These are phyloP conservation scores for Aspergillus calidoustus DNA, from an alignment of 2,329 filamentous ascomycete species.

Conservation along the genomic window DNA sequence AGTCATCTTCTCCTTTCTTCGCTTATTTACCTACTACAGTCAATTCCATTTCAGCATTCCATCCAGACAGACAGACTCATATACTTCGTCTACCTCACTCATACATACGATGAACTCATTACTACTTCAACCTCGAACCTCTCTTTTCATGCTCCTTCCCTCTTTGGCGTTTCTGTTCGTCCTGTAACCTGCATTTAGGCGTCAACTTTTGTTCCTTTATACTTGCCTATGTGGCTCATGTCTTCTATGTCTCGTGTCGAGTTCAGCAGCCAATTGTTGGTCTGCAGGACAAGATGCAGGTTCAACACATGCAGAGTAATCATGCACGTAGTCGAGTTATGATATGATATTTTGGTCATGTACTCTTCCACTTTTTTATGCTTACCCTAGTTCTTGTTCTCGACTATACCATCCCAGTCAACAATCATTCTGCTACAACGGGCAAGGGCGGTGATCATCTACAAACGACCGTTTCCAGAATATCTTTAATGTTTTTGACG, in stretches of 20 bases:
- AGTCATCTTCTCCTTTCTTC: not conserved
- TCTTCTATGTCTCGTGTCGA: not conserved
- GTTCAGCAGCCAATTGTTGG: not conserved
- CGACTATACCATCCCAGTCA: too few relatives aligned
- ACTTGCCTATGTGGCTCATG: not conserved
- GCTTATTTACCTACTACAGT: not conserved
- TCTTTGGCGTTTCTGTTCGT: conserved; percentile 12
- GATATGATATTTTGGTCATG: not conserved
- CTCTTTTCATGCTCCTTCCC: conserved; percentile 9
- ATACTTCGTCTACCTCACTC: not conserved
- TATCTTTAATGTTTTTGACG: too few relatives aligned
- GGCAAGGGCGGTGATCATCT: too few relatives aligned
- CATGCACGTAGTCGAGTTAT: not conserved
- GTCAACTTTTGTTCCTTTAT: conserved; percentile 9
- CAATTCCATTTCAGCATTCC: not conserved
- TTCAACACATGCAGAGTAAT: not conserved
- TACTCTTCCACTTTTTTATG: not conserved
- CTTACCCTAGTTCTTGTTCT: too few relatives aligned
- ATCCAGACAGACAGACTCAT: not conserved
- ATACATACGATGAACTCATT: not conserved
- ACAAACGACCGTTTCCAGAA: too few relatives aligned
- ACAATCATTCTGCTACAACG: too few relatives aligned
- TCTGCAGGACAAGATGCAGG: not conserved
- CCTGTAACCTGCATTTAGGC: conserved; percentile 26
- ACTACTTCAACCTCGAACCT: not conserved